A percentile compares a stretch with the other conserved stretches of the same genome.
phyloP scores from a whole-genome alignment of 2,329 filamentous ascomycete genomes.

The Chrysoporthe deuterocubensis region DNA sequence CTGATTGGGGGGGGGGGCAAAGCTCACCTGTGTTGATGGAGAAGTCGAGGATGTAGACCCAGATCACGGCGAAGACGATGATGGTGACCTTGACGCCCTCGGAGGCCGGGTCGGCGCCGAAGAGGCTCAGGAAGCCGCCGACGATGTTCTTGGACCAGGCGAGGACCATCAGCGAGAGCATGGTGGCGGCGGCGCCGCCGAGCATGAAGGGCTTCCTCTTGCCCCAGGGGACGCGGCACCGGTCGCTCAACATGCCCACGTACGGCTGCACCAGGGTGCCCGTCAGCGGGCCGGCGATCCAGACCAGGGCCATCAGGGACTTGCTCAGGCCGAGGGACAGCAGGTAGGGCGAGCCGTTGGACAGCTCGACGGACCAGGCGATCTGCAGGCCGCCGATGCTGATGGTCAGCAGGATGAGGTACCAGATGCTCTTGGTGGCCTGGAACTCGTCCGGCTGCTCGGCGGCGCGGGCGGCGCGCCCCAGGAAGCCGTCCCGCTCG shows the following conservation, averaged over 20 bases:
- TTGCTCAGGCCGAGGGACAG: slow-evolving; percentile 82
- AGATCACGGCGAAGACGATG: slow-evolving; percentile 79
- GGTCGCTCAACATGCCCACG: slow-evolving; percentile 80
- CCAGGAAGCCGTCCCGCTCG: slow-evolving; percentile 39
- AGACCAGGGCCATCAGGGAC: slow-evolving; percentile 80
- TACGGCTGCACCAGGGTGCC: slow-evolving; percentile 82
- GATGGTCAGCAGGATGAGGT: slow-evolving; percentile 83
- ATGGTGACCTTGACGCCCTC: slow-evolving; percentile 65
- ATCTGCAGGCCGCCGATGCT: slow-evolving; percentile 89
- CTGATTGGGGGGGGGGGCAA: background rate
- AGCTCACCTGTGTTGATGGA: slow-evolving; percentile 84
- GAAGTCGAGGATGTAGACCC: slow-evolving; percentile 91
- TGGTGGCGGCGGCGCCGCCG: slow-evolving; percentile 68
- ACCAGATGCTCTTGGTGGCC: slow-evolving; percentile 80
- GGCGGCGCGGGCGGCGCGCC: slow-evolving; percentile 32
- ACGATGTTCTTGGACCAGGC: slow-evolving; percentile 78
- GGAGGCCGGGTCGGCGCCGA: slow-evolving; percentile 71
- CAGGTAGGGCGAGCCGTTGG: slow-evolving; percentile 86
- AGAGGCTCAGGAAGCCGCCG: slow-evolving; percentile 66
- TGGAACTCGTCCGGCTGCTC: slow-evolving; percentile 56
- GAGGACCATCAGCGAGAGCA: slow-evolving; percentile 69
- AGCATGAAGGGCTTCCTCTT: slow-evolving; percentile 84
- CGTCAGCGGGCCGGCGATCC: slow-evolving; percentile 81
- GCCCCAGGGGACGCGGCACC: slow-evolving; percentile 74
- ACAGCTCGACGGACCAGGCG: slow-evolving; percentile 93